Evolutionary conservation across 2,329 filamentous ascomycete genomes (phyloP), one percentile per base, ranked within the genome.

Genomic region (Diaporthe capsici): DNA sequence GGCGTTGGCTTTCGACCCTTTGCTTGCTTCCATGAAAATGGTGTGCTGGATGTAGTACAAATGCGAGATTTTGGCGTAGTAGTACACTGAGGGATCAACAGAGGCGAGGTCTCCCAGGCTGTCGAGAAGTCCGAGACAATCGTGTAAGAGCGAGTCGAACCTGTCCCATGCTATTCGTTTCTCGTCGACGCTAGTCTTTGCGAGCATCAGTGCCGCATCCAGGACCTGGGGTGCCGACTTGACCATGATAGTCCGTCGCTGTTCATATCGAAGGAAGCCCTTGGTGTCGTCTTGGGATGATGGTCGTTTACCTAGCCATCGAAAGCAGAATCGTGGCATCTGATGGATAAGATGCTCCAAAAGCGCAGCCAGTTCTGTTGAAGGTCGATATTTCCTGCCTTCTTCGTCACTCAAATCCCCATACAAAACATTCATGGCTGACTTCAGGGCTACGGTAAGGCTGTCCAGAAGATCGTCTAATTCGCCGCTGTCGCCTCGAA

Each of bases 61-160:
- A 79, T 93, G 92, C 0, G 93, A 95, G 37, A 95, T 89, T 79
- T 92, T 94, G 77, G 93, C 88, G 74, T 90, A 86, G 78, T 92
- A 91, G 2, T 85, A 86, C n/a, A 81, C 79, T 28, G 83, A 78
- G 10, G 83, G 78, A 37, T 84, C 83, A 25, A 78, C 70, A 9
- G 80, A 75, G 70, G 79, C 81, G n/a, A 80, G 75, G 71, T 88
- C 84, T 7, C 87, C 87, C 60, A 92, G 84, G 70, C 87, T 85
- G 47, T 91, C 88, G 13, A 93, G 82, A 20, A 93, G 84, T 9
- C 84, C 83, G 10, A 88, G 80, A 76, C 88, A 90, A 76, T 93
- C 90, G 77, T 89, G 87, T 10, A 93, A 84, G 6, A 89, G 85
- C 1, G 89, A 85, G 77, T 93, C 91, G 77, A 91, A 83, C 12